Evolutionary conservation across 768 basidiomycete species (phyloP).

Genomic region (Holtermannia corniformis): DNA sequence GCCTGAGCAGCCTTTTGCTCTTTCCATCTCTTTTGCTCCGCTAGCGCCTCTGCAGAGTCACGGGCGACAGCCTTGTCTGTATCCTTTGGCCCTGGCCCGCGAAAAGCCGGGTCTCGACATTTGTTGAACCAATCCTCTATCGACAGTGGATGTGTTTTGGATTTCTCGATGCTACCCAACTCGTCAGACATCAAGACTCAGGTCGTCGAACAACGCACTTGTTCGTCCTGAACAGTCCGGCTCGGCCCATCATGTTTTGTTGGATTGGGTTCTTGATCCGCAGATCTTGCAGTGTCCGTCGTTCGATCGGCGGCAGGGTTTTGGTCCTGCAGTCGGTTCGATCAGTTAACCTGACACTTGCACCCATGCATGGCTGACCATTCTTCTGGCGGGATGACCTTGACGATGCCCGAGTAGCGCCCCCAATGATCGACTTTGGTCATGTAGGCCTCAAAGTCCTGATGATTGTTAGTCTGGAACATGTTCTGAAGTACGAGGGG

Average conservation of each 20-base stretch:
- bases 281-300: slow-evolving; percentile 57
- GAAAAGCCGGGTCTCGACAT: slow-evolving; percentile 22
- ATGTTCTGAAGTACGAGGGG: neutral
- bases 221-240: slow-evolving; percentile 78
- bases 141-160: slow-evolving; percentile 30
- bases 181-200: neutral
- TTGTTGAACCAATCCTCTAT: slow-evolving; percentile 41
- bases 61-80: slow-evolving; percentile 16
- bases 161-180: slow-evolving; percentile 62
- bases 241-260: slow-evolving; percentile 76
- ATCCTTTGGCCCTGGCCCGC: slow-evolving; percentile 31
- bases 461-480: neutral
- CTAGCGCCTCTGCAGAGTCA: slow-evolving; percentile 20
- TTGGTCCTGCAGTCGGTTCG: slow-evolving; percentile 50
- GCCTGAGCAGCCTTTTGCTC: slow-evolving; percentile 7
- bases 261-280: slow-evolving; percentile 85
- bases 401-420: slow-evolving; percentile 79
- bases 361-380: slow-evolving; percentile 52
- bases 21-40: neutral
- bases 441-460: slow-evolving; percentile 81
- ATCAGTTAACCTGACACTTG: neutral
- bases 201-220: slow-evolving; percentile 45
- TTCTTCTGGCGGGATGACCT: slow-evolving; percentile 88
- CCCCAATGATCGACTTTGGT: slow-evolving; percentile 84
- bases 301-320: slow-evolving; percentile 59